Conservation (phyloP, 1,284 basidiomycete genomes). For the Neotropicomus parvogracilis region DNA sequence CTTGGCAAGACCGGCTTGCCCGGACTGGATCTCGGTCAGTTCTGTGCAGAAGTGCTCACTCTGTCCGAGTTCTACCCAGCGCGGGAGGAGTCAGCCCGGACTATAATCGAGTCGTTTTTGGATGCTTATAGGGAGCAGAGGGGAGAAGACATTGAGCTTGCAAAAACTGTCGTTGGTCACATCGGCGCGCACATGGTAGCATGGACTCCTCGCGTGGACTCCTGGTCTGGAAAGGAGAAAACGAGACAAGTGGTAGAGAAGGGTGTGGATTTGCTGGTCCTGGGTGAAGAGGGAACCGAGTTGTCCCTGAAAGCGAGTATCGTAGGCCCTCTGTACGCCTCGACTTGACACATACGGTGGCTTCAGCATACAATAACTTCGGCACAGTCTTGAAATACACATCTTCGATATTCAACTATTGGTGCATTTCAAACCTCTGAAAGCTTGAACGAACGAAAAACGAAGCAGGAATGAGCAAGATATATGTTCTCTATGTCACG, state of each 20-base stretch:
- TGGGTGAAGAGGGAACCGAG: constrained; percentile 34
- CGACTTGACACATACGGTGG: no score
- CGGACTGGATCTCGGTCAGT: constrained; percentile 56
- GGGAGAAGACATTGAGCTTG: constrained; percentile 22
- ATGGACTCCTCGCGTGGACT: constrained; percentile 39
- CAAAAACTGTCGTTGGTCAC: constrained; percentile 38
- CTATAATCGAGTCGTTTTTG: constrained; percentile 41
- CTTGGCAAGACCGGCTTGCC: constrained; percentile 47
- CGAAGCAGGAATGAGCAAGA: no score
- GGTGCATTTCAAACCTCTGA: background rate
- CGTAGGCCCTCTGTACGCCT: constrained; percentile 16
- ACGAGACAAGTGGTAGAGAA: constrained; percentile 46
- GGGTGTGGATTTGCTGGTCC: constrained; percentile 43
- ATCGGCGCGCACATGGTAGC: constrained; percentile 49
- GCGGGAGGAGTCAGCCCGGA: constrained; percentile 33
- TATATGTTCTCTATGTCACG: no score
- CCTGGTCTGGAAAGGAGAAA: constrained; percentile 44
- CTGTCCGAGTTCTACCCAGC: constrained; percentile 44
- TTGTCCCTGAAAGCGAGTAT: constrained; percentile 32
- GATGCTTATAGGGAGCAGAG: constrained; percentile 36
- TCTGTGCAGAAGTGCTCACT: constrained; percentile 53
- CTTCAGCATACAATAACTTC: no score
- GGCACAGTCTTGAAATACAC: no score
- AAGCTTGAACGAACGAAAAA: no score
- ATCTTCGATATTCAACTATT: no score